Evolutionary conservation across 305 asterid species (phyloP).

Genomic region (Salvia sclarea): DNA sequence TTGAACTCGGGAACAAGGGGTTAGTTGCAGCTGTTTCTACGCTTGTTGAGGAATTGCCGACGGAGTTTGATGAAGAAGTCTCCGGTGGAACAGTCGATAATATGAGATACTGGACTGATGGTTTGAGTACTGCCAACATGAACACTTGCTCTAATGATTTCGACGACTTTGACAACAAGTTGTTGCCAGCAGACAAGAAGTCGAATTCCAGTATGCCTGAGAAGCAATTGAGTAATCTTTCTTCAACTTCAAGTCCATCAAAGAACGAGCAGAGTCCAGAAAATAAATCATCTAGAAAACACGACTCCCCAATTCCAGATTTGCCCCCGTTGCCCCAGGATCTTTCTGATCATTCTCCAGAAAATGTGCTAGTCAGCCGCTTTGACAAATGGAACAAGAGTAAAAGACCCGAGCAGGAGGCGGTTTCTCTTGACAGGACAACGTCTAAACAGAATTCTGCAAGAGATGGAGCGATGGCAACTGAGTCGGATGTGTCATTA

Average conservation of each 20-base stretch:
- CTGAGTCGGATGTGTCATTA: conserved; percentile 66
- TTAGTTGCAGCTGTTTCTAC: conserved; percentile 49
- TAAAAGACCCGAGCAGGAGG: conserved; percentile 49
- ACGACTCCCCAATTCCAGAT: conserved; percentile 42
- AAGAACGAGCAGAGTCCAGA: conserved; percentile 52
- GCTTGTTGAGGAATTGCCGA: conserved; percentile 47
- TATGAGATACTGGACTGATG: conserved; percentile 45
- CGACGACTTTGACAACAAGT: conserved; percentile 44
- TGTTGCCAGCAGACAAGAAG: conserved; percentile 44
- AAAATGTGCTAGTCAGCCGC: conserved; percentile 37
- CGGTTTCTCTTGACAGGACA: conserved; percentile 41
- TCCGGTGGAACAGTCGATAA: conserved; percentile 53
- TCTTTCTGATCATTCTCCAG: conserved; percentile 38
- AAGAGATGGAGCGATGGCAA: conserved; percentile 54
- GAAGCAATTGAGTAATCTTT: conserved; percentile 49
- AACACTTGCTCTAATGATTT: conserved; percentile 44
- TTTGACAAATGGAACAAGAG: conserved; percentile 49
- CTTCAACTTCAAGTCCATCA: conserved; percentile 51
- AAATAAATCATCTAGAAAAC: conserved; percentile 38
- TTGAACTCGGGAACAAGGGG: conserved; percentile 61
- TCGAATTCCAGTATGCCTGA: conserved; percentile 46
- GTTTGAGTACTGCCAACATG: conserved; percentile 39
- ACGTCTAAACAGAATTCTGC: conserved; percentile 55
- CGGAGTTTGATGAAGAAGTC: conserved; percentile 47
- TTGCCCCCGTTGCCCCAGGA: conserved; percentile 43